Evolutionary conservation across 805 yeast species (phyloP).

Genomic region (Torulaspora microellipsoides): DNA sequence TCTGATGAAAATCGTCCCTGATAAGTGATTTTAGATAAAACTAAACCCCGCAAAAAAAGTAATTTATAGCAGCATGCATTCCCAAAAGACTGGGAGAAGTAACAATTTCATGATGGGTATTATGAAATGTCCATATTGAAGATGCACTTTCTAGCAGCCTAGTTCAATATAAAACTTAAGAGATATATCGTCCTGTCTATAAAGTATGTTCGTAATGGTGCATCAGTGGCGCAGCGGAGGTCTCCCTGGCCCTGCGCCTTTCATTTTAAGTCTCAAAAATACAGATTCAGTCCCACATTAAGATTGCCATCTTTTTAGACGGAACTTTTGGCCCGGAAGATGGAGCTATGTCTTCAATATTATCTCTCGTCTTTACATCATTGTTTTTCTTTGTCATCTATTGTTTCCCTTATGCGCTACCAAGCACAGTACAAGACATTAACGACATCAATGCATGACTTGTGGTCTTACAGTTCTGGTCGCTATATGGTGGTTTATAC

Average conservation of each 20-base stretch:
- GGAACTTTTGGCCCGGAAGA: slow-evolving; percentile 6
- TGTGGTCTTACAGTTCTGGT: slow-evolving; percentile 6
- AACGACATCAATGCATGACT: slow-evolving; percentile 8
- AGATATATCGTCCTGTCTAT: background rate
- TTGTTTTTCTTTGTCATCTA: slow-evolving; percentile 9
- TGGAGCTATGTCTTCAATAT: slow-evolving; percentile 7
- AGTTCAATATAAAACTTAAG: background rate
- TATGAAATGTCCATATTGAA: background rate
- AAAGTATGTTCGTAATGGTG: background rate
- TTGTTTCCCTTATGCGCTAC: slow-evolving; percentile 9
- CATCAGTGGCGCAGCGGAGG: background rate
- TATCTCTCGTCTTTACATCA: slow-evolving; percentile 5
- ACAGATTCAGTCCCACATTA: background rate
- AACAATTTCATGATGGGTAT: background rate
- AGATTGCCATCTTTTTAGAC: slow-evolving; percentile 1
- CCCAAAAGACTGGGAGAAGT: background rate
- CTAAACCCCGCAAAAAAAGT: background rate
- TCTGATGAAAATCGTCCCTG: background rate
- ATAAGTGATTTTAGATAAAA: background rate
- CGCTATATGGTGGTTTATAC: slow-evolving; percentile 9
- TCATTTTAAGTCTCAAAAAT: background rate
- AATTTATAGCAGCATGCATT: background rate
- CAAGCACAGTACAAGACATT: slow-evolving; percentile 3
- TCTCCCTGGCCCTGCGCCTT: background rate
- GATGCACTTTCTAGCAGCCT: background rate